phyloP scores from a whole-genome alignment of 495 filamentous ascomycete species.

The Podospora conica region DNA sequence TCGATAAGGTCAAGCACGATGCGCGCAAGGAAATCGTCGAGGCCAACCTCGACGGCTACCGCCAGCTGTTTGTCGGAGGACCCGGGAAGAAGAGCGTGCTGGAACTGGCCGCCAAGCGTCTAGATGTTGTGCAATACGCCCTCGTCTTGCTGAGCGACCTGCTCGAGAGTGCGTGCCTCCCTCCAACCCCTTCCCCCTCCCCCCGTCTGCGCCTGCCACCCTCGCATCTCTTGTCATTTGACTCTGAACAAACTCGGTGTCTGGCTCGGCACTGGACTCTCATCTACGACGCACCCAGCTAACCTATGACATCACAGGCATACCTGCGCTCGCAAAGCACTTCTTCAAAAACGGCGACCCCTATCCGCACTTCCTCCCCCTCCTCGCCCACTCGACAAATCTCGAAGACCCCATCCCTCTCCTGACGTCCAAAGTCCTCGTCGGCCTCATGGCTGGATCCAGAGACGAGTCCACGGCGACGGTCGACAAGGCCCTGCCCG shows the following conservation, averaged over 20 bases:
- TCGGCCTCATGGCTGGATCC: constrained; percentile 69
- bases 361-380: constrained; percentile 78
- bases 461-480: constrained; percentile 51
- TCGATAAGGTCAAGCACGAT: constrained; percentile 92
- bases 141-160: constrained; percentile 84
- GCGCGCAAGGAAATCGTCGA: constrained; percentile 71
- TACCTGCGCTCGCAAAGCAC: constrained; percentile 66
- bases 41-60: constrained; percentile 69
- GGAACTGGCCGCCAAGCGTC: constrained; percentile 67
- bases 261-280: background rate
- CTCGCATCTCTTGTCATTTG: background rate
- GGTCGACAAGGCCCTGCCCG: constrained; percentile 68
- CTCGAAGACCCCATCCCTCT: constrained; percentile 83
- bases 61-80: constrained; percentile 66
- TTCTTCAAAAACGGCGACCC: constrained; percentile 70
- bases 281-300: constrained; percentile 2
- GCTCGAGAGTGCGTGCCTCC: constrained; percentile 60
- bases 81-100: constrained; percentile 67
- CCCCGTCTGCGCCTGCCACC: background rate
- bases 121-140: constrained; percentile 91
- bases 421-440: constrained; percentile 81
- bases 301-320: constrained; percentile 47
- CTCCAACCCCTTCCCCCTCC: background rate
- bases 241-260: background rate
- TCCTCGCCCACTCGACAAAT: constrained; percentile 73